phyloP scores from a whole-genome alignment of 2,329 filamentous ascomycete species.

The Pseudogymnoascus sp. region DNA sequence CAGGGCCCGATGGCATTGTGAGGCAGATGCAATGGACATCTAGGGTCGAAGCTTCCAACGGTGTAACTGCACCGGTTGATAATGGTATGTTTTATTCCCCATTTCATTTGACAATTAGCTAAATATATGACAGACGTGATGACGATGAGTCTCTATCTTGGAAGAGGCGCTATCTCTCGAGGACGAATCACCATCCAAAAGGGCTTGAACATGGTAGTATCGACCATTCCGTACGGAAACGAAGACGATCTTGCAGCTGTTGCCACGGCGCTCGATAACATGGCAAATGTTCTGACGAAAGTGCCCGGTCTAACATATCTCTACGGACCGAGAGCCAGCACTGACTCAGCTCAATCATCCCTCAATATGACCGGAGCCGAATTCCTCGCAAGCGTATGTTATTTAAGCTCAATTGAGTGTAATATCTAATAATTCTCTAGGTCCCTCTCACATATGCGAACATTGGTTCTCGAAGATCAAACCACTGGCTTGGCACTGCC shows the following conservation, averaged over 20 bases:
- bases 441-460: neutral
- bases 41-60: slow-evolving; percentile 45
- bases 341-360: slow-evolving; percentile 35
- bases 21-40: slow-evolving; percentile 61
- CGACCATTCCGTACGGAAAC: slow-evolving; percentile 52
- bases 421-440: neutral
- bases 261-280: slow-evolving; percentile 55
- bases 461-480: neutral
- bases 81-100: neutral
- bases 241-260: slow-evolving; percentile 56
- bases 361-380: neutral
- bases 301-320: slow-evolving; percentile 50
- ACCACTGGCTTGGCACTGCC: slow-evolving; percentile 51
- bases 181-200: slow-evolving; percentile 55
- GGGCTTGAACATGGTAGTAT: slow-evolving; percentile 51
- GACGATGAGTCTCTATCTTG: slow-evolving; percentile 55
- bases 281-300: slow-evolving; percentile 46
- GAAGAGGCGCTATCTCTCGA: slow-evolving; percentile 54
- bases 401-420: neutral
- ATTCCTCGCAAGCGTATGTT: neutral
- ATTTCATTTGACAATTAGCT: neutral
- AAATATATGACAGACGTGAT: slow-evolving; percentile 35
- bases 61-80: neutral
- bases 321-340: slow-evolving; percentile 44
- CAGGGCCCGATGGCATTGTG: slow-evolving; percentile 49